Conservation (phyloP, 306 rosid species). For the Quercus ilex region DNA sequence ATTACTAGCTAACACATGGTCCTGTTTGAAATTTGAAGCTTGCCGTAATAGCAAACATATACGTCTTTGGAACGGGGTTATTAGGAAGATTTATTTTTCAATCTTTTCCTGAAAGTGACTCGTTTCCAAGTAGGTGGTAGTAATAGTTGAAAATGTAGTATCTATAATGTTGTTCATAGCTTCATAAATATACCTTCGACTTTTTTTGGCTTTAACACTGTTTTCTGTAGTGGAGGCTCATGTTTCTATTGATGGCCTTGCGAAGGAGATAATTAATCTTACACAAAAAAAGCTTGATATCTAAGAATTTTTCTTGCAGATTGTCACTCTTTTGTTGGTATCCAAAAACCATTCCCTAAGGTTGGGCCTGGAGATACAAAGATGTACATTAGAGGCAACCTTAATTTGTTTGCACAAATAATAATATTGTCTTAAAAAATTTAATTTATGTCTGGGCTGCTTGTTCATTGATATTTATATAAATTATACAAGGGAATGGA, state of each 20-base stretch:
- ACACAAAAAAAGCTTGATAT: not conserved
- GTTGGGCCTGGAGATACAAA: too few species aligned
- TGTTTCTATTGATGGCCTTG: not conserved
- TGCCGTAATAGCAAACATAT: slow-evolving; percentile 68
- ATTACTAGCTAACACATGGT: slow-evolving; percentile 14
- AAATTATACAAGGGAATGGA: too few species aligned
- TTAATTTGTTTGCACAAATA: too few species aligned
- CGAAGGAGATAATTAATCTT: not conserved
- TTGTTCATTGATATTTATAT: too few species aligned
- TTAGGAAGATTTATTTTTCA: slow-evolving; percentile 69
- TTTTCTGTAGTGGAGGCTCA: not conserved
- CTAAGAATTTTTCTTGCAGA: not conserved
- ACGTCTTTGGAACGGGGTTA: slow-evolving; percentile 81
- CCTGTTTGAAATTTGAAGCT: slow-evolving; percentile 10
- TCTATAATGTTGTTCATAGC: not conserved
- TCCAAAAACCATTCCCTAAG: too few species aligned
- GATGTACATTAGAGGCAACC: too few species aligned
- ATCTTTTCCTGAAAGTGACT: slow-evolving; percentile 57
- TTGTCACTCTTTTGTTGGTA: too few species aligned
- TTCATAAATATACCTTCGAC: not conserved
- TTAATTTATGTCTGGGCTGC: too few species aligned
- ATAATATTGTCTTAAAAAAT: too few species aligned
- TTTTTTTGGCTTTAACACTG: not conserved
- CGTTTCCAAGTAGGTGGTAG: slow-evolving; percentile 72
- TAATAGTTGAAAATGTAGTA: not conserved